A percentile compares a stretch with the other conserved stretches of the same genome.
Evolutionary conservation across 768 basidiomycete genomes (phyloP).

Genomic region (Paxillus rubicundulus): DNA sequence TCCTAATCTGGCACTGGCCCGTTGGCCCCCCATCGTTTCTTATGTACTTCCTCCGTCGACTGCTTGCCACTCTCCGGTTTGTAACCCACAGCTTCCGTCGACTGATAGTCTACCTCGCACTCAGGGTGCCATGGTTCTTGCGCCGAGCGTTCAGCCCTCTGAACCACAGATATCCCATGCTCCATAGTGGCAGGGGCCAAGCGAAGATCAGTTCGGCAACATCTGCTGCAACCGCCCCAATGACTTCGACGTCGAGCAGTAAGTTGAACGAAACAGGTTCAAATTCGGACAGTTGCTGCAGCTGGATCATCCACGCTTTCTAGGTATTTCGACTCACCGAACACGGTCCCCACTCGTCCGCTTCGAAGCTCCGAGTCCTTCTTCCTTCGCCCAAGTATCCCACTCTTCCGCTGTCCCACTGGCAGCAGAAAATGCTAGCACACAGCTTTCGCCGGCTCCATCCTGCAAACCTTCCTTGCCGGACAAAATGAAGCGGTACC

Average conservation of each 20-base stretch:
- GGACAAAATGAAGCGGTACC: neutral
- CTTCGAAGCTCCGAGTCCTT: neutral
- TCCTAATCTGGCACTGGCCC: no score
- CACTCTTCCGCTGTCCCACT: neutral
- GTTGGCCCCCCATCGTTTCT: no score
- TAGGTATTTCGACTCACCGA: neutral
- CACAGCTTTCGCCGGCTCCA: neutral
- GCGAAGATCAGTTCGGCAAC: neutral
- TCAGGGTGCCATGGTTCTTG: neutral
- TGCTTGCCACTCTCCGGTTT: neutral
- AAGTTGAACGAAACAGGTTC: neutral
- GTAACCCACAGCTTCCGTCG: neutral
- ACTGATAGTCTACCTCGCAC: neutral
- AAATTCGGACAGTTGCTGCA: neutral
- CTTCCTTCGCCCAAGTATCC: neutral
- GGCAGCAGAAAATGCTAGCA: neutral
- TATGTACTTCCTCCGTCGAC: neutral
- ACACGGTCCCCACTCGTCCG: neutral
- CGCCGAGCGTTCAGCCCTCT: neutral
- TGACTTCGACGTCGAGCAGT: neutral
- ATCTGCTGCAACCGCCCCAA: neutral
- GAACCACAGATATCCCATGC: neutral
- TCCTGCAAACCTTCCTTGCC: neutral
- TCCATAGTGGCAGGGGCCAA: neutral
- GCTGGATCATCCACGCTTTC: neutral